phyloP scores from a whole-genome alignment of 1,284 basidiomycete genomes.

The Mycena sp. region DNA sequence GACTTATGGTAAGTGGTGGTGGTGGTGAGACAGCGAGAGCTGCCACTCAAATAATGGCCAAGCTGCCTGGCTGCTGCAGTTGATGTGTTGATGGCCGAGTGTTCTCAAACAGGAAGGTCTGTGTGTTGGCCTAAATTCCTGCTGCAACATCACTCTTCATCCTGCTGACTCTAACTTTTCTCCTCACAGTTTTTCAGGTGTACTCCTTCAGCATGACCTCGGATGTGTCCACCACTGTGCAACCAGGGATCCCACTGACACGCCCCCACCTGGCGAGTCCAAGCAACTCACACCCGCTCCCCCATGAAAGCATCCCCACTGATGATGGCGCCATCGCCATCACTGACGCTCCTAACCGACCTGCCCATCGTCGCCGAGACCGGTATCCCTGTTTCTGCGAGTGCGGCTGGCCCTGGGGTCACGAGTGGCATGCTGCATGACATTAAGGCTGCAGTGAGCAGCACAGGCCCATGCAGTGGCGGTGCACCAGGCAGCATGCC shows the following conservation, averaged over 20 bases:
- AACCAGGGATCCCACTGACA: constrained; percentile 23
- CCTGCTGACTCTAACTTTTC: constrained; percentile 59
- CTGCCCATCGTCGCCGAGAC: constrained; percentile 73
- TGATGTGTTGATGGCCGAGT: no score
- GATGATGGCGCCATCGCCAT: constrained; percentile 37
- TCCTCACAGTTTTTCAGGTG: constrained; percentile 73
- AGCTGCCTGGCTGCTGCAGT: no score
- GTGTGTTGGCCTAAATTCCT: no score
- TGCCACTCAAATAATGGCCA: no score
- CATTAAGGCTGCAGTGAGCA: constrained; percentile 51
- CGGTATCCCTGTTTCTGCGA: constrained; percentile 61
- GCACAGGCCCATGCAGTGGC: constrained; percentile 42
- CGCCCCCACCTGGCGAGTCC: constrained; percentile 21
- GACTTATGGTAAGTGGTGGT: no score
- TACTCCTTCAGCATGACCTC: constrained; percentile 62
- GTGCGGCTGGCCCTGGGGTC: constrained; percentile 66
- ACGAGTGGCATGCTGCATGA: constrained; percentile 69
- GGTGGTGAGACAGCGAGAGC: no score
- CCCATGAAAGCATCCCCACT: constrained; percentile 46
- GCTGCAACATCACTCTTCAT: constrained; percentile 57
- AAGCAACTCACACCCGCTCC: constrained; percentile 9
- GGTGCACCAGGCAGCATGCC: constrained; percentile 36
- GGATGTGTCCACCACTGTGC: no score
- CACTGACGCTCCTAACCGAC: constrained; percentile 45
- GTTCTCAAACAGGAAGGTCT: no score